Conservation (phyloP, 2,329 filamentous ascomycete species). For the Cytospora mali region DNA sequence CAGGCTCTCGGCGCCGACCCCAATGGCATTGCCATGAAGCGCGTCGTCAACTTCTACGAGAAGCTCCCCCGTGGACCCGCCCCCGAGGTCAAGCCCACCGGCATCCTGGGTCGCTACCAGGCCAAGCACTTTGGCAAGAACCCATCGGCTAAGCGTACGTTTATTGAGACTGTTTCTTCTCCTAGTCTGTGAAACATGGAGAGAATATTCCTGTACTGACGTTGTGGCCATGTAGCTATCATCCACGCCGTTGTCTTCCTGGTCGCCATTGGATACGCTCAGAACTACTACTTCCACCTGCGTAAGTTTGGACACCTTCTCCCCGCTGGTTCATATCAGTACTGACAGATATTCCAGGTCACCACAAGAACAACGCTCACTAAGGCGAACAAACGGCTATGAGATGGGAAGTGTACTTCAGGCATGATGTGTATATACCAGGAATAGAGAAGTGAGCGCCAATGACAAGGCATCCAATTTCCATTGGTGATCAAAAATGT, state of each 20-base stretch:
- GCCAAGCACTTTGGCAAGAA: slow-evolving; percentile 95
- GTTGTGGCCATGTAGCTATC: slow-evolving; percentile 64
- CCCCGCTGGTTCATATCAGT: not conserved
- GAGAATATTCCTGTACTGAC: slow-evolving; percentile 16
- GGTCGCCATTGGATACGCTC: slow-evolving; percentile 83
- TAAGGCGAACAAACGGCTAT: slow-evolving; percentile 51
- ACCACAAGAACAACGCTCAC: slow-evolving; percentile 99
- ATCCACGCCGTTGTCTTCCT: slow-evolving; percentile 82
- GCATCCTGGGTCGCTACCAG: slow-evolving; percentile 87
- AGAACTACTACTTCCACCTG: slow-evolving; percentile 99
- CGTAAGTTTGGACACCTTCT: slow-evolving; percentile 64
- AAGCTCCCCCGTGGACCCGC: slow-evolving; percentile 92
- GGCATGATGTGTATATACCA: slow-evolving; percentile 24
- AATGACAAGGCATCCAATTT: slow-evolving; percentile 13
- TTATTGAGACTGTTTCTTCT: not conserved
- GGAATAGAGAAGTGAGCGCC: slow-evolving; percentile 23
- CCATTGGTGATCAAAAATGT: slow-evolving; percentile 11
- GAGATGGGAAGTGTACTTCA: slow-evolving; percentile 21
- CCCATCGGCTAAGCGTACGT: slow-evolving; percentile 82
- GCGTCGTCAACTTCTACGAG: slow-evolving; percentile 98
- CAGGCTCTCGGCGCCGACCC: slow-evolving; percentile 93
- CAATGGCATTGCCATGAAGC: slow-evolving; percentile 96
- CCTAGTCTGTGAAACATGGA: not conserved
- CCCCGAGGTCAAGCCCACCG: slow-evolving; percentile 79
- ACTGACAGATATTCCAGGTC: slow-evolving; percentile 59